Conservation (phyloP, 805 yeast species). For the Candida nitratophila region DNA sequence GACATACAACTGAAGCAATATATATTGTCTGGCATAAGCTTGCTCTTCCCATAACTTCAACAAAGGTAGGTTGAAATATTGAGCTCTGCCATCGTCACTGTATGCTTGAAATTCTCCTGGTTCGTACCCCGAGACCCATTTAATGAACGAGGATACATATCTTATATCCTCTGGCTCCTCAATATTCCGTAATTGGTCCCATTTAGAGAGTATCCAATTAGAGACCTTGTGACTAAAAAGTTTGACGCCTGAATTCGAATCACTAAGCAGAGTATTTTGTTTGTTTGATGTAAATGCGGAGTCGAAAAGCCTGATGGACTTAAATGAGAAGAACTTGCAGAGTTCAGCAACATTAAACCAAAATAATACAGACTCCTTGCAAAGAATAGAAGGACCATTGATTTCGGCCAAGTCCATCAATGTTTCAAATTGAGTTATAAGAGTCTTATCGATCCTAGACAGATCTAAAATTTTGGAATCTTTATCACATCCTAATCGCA, state of each 20-base stretch:
- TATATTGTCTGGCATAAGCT: no score
- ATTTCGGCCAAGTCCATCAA: conserved; percentile 48
- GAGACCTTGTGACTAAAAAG: background rate
- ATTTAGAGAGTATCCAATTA: no score
- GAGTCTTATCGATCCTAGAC: conserved; percentile 28
- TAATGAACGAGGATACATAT: no score
- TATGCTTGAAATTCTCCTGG: no score
- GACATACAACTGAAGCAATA: no score
- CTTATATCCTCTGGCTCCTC: no score
- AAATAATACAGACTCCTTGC: conserved; percentile 41
- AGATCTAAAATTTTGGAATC: background rate
- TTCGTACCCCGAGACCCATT: no score
- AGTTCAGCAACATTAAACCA: conserved; percentile 42
- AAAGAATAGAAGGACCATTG: conserved; percentile 49
- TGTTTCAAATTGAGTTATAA: conserved; percentile 40
- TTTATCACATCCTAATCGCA: conserved; percentile 1
- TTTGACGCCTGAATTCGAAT: background rate
- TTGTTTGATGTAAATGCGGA: conserved; percentile 11
- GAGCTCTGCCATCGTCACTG: no score
- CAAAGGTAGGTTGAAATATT: no score
- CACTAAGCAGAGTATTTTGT: no score
- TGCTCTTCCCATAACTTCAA: no score
- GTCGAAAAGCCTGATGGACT: conserved; percentile 22
- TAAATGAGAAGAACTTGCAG: conserved; percentile 19
- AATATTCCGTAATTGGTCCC: no score